Base-by-base conservation (phyloP, 2,329 filamentous ascomycete species). In the Capronia coronata region DNA sequence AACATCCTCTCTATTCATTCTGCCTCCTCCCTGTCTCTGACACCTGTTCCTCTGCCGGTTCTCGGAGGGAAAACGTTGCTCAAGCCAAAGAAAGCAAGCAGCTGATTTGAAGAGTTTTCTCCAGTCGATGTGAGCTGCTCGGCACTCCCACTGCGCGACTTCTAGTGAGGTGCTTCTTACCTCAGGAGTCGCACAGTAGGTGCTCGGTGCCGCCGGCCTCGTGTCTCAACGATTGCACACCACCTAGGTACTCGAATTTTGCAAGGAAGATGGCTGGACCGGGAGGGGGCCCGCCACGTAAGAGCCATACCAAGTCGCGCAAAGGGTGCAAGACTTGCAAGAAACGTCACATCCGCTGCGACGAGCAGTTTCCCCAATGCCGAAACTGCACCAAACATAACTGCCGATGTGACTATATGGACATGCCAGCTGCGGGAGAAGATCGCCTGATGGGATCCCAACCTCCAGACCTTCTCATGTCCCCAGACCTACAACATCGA, bases 311-410 rank as follows among this genome's bases (percentile, higher is more conserved):
- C 67, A 98, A 98, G 76, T 97, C 91, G 63, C 84, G 93, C 66
- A 97, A 96, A 74, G 93, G 93, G 57, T 98, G 93, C 78, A 91
- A 94, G 64, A 95, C 89, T 55, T 98, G 93, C 79, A 98, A 98
- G 73, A 84, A 86, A 67, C 83, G 93, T 67, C 93, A 98, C 71
- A 98, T 98, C 67, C 82, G 93, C 63, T 98, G 93, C 72, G 93
- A 98, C 66, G 93, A 98, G 70, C 95, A 82, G 61, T 96, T 95
- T 64, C 93, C 93, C 44, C 93, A 98, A 79, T 98, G 90, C 74
- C 88, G 88, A 64, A 98, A 98, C 71, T 98, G 93, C 72, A 96
- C 91, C 55, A 98, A 97, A 73, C 93, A 98, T 73, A 95, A 96
- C 73, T 93, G 94, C 63, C 86, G 90, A 64, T 98, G 93, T 71